Percentiles rank a stretch among this genome's conserved stretches.
Conservation (phyloP, 768 basidiomycete genomes). For the Cytidiella melzeri region DNA sequence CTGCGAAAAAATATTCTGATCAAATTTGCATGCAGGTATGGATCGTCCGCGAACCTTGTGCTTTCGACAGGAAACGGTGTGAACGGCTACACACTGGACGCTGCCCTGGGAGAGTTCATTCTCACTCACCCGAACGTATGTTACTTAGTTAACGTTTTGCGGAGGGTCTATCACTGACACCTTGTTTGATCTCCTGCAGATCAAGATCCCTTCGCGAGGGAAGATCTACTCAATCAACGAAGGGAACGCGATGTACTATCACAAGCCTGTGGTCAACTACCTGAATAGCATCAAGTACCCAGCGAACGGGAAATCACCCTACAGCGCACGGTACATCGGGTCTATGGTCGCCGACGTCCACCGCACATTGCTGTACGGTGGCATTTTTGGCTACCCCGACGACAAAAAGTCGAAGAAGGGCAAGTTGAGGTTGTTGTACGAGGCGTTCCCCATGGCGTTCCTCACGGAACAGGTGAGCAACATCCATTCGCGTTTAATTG, state of each 20-base stretch:
- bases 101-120: conserved; percentile 94
- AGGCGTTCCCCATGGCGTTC: conserved; percentile 98
- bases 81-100: conserved; percentile 97
- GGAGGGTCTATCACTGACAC: too few relatives aligned
- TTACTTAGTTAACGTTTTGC: too few relatives aligned
- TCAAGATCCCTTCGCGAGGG: conserved; percentile 87
- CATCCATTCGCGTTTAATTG: neutral
- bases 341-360: conserved; percentile 99
- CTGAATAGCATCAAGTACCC: conserved; percentile 92
- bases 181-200: conserved; percentile 43
- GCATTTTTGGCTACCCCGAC: conserved; percentile 96
- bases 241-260: conserved; percentile 94
- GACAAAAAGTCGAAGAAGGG: conserved; percentile 98
- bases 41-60: conserved; percentile 94
- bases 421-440: conserved; percentile 91
- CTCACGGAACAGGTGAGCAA: conserved; percentile 76
- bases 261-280: conserved; percentile 74
- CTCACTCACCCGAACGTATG: conserved; percentile 92
- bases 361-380: conserved; percentile 92
- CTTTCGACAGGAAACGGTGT: conserved; percentile 93
- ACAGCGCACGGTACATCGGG: conserved; percentile 91
- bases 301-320: conserved; percentile 68
- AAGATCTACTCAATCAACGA: conserved; percentile 99
- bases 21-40: conserved; percentile 47
- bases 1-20: neutral